These are phyloP conservation scores for Nicotiana sylvestris DNA, from an alignment of 257 asterid species.

Conservation along the genomic window DNA sequence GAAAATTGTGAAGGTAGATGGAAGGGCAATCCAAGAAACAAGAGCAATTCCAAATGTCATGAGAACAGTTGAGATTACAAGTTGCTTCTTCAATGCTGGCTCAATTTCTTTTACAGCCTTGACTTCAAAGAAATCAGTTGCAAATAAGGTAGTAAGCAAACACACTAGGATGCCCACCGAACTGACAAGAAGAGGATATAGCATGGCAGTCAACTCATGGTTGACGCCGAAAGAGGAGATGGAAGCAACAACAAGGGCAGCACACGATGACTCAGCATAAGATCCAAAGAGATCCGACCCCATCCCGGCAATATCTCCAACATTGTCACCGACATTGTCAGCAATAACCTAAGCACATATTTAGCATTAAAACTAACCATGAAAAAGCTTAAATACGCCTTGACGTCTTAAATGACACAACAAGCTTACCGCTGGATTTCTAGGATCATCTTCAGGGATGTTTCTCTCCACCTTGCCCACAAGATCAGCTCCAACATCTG, in stretches of 20 bases:
- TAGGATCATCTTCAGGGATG: slow-evolving; percentile 86
- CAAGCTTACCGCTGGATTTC: slow-evolving; percentile 70
- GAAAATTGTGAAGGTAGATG: slow-evolving; percentile 64
- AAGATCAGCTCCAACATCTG: slow-evolving; percentile 90
- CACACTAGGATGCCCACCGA: slow-evolving; percentile 66
- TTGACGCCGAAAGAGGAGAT: slow-evolving; percentile 78
- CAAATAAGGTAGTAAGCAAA: slow-evolving; percentile 68
- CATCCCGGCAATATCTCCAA: slow-evolving; percentile 89
- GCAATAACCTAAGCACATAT: slow-evolving; percentile 55
- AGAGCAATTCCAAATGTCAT: slow-evolving; percentile 62
- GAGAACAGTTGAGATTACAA: slow-evolving; percentile 62
- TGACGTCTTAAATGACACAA: background rate
- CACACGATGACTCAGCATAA: slow-evolving; percentile 79
- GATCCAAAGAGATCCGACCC: slow-evolving; percentile 84
- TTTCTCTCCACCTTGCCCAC: slow-evolving; percentile 79
- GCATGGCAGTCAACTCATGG: slow-evolving; percentile 70
- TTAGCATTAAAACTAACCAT: background rate
- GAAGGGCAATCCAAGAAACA: slow-evolving; percentile 62
- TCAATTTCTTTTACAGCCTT: slow-evolving; percentile 64
- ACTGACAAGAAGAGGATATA: slow-evolving; percentile 65
- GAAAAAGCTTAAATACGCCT: background rate
- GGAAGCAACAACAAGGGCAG: slow-evolving; percentile 81
- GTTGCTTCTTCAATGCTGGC: slow-evolving; percentile 74
- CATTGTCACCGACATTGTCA: slow-evolving; percentile 82
- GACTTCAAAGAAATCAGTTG: slow-evolving; percentile 78